Evolutionary conservation across 805 yeast genomes (phyloP).

Genomic region (Suhomyces tanzawaensis): DNA sequence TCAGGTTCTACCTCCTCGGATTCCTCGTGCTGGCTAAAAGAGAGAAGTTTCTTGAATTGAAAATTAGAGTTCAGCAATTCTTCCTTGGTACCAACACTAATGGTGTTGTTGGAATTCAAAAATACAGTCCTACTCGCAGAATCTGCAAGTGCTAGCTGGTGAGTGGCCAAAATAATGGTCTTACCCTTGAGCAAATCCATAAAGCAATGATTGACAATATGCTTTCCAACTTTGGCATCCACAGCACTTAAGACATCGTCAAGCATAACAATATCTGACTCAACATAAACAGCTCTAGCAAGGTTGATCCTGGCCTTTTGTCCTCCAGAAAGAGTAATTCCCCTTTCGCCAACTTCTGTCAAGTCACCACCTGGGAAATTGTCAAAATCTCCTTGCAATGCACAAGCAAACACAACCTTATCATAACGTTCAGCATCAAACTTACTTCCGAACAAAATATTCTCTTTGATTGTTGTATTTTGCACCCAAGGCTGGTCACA

Average conservation of each 20-base stretch:
- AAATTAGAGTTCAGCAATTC: slow-evolving; percentile 14
- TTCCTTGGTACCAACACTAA: slow-evolving; percentile 29
- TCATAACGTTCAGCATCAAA: slow-evolving; percentile 23
- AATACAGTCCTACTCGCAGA: background rate
- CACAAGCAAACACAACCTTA: slow-evolving; percentile 32
- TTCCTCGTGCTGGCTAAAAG: background rate
- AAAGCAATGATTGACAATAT: slow-evolving; percentile 32
- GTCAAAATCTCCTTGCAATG: slow-evolving; percentile 32
- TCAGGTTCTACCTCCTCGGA: background rate
- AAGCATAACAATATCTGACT: slow-evolving; percentile 3
- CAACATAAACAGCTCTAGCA: slow-evolving; percentile 69
- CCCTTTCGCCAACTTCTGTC: slow-evolving; percentile 39
- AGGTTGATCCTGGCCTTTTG: slow-evolving; percentile 56
- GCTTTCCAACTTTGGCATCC: slow-evolving; percentile 38
- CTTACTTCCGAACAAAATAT: slow-evolving; percentile 28
- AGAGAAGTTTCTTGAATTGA: background rate
- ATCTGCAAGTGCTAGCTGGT: slow-evolving; percentile 29
- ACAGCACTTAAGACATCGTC: slow-evolving; percentile 21
- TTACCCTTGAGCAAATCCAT: slow-evolving; percentile 23
- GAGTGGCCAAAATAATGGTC: slow-evolving; percentile 36
- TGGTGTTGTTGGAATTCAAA: slow-evolving; percentile 27
- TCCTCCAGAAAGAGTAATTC: slow-evolving; percentile 38
- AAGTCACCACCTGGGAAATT: slow-evolving; percentile 39
- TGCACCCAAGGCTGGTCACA: slow-evolving; percentile 41
- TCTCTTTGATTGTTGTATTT: slow-evolving; percentile 32